phyloP scores from a whole-genome alignment of 225 moss, liverwort and hornwort species.

The Takakia lepidozioides region DNA sequence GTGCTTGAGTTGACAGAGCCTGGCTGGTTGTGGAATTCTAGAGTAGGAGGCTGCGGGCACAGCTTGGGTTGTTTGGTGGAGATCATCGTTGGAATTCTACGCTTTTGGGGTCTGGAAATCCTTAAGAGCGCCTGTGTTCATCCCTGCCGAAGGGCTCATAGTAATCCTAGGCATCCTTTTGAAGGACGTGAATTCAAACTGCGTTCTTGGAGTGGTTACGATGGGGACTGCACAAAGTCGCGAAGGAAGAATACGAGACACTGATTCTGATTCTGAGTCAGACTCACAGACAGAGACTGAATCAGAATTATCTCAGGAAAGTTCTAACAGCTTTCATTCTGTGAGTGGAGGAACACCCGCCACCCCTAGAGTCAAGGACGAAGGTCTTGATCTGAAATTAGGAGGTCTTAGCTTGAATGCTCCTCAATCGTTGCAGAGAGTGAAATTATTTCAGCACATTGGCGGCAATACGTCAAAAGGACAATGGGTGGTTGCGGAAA shows the following conservation, averaged over 20 bases:
- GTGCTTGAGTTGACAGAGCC: too few relatives aligned
- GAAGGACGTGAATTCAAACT: too few relatives aligned
- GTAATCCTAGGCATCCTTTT: too few relatives aligned
- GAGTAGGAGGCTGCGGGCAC: too few relatives aligned
- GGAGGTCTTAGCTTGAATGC: slow-evolving; percentile 51
- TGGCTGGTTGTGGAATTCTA: too few relatives aligned
- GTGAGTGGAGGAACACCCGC: slow-evolving; percentile 33
- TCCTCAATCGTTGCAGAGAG: slow-evolving; percentile 45
- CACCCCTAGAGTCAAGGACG: background rate
- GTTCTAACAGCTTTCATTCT: slow-evolving; percentile 61
- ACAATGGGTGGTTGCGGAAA: slow-evolving; percentile 64
- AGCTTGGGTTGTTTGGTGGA: too few relatives aligned
- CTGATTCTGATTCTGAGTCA: slow-evolving; percentile 22
- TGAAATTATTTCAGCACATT: slow-evolving; percentile 69
- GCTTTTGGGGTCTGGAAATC: too few relatives aligned
- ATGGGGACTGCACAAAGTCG: slow-evolving; percentile 91
- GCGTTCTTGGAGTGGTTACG: too few relatives aligned
- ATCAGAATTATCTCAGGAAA: slow-evolving; percentile 62
- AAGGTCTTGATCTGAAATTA: slow-evolving; percentile 45
- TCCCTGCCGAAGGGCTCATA: too few relatives aligned
- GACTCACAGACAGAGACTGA: slow-evolving; percentile 56
- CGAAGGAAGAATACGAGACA: slow-evolving; percentile 68
- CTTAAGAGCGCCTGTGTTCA: too few relatives aligned
- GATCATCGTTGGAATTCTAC: too few relatives aligned
- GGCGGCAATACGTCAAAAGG: slow-evolving; percentile 44